Evolutionary conservation across 371 early-diverging fungal genomes (phyloP).

Genomic region (Lichtheimia hyalospora): DNA sequence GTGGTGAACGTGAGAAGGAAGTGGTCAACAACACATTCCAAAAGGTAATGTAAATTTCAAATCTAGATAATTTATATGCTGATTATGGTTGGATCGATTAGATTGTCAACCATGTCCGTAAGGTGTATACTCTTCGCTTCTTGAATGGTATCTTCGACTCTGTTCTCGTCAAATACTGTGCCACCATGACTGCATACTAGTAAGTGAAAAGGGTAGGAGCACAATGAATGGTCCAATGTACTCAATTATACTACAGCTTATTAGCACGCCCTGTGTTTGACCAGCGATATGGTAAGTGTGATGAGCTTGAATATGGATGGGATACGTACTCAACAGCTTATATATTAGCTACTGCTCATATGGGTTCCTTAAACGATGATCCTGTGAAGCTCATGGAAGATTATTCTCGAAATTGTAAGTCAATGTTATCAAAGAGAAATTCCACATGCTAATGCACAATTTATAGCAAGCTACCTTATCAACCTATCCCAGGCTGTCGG

Average conservation of each 20-base stretch:
- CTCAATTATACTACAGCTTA: conserved; percentile 34
- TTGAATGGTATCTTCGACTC: conserved; percentile 81
- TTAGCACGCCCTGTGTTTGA: conserved; percentile 83
- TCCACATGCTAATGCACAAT: not conserved
- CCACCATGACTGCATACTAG: conserved; percentile 87
- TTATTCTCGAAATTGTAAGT: conserved; percentile 78
- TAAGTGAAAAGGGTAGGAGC: conserved; percentile 27
- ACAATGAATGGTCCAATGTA: not conserved
- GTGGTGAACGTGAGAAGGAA: conserved; percentile 73
- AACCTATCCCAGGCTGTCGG: conserved; percentile 88
- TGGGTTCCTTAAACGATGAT: conserved; percentile 57
- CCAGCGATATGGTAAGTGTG: conserved; percentile 50
- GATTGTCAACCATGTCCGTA: conserved; percentile 77
- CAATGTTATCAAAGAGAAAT: not conserved
- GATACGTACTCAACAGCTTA: too few species aligned
- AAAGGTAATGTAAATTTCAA: conserved; percentile 22
- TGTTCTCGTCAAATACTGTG: conserved; percentile 85
- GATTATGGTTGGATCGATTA: conserved; percentile 1
- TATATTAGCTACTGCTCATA: conserved; percentile 48
- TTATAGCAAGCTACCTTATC: conserved; percentile 75
- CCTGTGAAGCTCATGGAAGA: conserved; percentile 87
- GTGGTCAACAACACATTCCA: conserved; percentile 71
- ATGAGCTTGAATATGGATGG: too few species aligned
- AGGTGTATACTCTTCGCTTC: conserved; percentile 75
- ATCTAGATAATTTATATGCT: not conserved